These are phyloP conservation scores for Cyclotella choctawhatcheeana DNA, from an alignment of 108 stramenopile species.

Conservation along the genomic window DNA sequence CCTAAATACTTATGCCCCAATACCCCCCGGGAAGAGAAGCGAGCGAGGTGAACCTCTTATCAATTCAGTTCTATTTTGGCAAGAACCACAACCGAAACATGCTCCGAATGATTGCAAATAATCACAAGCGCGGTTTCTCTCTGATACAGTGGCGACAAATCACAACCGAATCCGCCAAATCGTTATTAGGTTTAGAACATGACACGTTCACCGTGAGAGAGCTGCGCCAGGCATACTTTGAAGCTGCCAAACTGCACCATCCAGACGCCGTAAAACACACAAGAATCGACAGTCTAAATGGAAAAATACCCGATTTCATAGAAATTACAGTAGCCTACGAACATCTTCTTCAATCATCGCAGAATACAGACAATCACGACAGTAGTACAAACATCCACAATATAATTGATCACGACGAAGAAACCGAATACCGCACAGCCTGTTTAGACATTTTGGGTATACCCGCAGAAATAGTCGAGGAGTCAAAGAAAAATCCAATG, in stretches of 20 bases:
- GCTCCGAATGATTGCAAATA: no score
- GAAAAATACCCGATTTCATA: conserved; percentile 49
- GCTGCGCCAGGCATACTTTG: conserved; percentile 74
- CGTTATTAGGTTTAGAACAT: conserved; percentile 52
- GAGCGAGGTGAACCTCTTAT: no score
- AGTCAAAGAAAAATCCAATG: conserved; percentile 80
- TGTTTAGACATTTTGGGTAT: conserved; percentile 67
- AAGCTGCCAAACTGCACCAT: conserved; percentile 75
- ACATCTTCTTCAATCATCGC: conserved; percentile 44
- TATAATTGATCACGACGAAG: no score
- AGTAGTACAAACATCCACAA: no score
- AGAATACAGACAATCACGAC: conserved; percentile 42
- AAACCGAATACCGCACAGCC: conserved; percentile 68
- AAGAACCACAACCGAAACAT: no score
- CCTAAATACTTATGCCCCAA: no score
- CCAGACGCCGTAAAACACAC: conserved; percentile 57
- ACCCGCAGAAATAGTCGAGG: conserved; percentile 83
- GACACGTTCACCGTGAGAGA: conserved; percentile 45
- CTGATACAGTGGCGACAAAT: no score
- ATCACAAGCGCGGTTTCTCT: no score
- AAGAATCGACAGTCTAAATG: conserved; percentile 5
- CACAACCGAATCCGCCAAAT: conserved; percentile 53
- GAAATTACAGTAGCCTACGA: conserved; percentile 76
- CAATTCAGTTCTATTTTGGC: no score
- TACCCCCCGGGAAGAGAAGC: no score